These are phyloP conservation scores for Lactarius trivialis DNA, from an alignment of 768 basidiomycete species.

Conservation along the genomic window DNA sequence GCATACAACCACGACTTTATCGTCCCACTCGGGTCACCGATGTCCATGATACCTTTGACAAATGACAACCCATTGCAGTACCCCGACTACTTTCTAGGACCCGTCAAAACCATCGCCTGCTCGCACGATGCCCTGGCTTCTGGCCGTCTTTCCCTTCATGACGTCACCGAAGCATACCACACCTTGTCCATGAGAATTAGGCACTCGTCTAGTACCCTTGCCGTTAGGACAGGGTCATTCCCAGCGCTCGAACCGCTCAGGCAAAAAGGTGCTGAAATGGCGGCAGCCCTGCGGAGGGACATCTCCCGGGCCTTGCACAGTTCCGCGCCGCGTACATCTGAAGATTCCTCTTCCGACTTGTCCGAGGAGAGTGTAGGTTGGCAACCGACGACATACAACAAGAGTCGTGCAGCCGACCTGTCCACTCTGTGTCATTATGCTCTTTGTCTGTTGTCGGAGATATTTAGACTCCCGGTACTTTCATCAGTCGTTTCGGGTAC, in stretches of 20 bases:
- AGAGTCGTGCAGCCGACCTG: not conserved
- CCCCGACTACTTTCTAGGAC: conserved; percentile 9
- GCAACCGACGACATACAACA: not conserved
- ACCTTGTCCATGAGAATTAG: conserved; percentile 12
- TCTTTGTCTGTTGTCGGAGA: conserved; percentile 15
- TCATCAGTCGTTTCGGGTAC: conserved; percentile 10
- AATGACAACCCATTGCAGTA: conserved; percentile 4
- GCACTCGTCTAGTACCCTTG: not conserved
- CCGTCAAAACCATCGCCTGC: conserved; percentile 17
- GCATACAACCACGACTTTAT: not conserved
- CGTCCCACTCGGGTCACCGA: not conserved
- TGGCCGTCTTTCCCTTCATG: conserved; percentile 11
- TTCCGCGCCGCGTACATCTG: not conserved
- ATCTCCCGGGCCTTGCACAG: not conserved
- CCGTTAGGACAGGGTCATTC: not conserved
- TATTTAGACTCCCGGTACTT: conserved; percentile 11
- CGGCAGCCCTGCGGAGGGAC: conserved; percentile 12
- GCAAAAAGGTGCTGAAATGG: not conserved
- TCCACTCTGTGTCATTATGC: conserved; percentile 13
- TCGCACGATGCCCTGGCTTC: not conserved
- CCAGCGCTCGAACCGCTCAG: conserved; percentile 7
- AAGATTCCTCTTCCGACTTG: not conserved
- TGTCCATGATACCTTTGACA: not conserved
- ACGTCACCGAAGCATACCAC: conserved; percentile 16
- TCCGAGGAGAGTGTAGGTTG: not conserved